Base-by-base conservation (phyloP, 139 green algal genomes). In the Volvox reticuliferus region DNA sequence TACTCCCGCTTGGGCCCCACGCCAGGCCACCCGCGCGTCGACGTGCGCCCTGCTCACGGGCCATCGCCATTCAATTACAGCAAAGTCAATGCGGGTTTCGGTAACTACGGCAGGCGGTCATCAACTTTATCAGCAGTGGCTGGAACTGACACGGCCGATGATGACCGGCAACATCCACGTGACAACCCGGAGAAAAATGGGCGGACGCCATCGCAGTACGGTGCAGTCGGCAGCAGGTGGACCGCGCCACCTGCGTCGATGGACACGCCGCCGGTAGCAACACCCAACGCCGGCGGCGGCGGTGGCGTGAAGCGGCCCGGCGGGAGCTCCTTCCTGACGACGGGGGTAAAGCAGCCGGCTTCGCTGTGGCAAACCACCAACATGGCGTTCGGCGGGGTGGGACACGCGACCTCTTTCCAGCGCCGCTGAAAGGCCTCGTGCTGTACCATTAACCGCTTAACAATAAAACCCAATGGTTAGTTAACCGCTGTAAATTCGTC, bases 331-430 rank as follows among this genome's bases (percentile, higher is more conserved):
- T 35, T 44, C 50, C 50, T 71, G 18, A 1, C 63, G 6, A 81
- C 63, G 13, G 33, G 78, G 21, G 0, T 89, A 28, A 36, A 68
- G 24, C 83, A 89, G 73, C 82, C 82, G 32, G 21, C 50, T 17
- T 87, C 73, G 33, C 35, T 92, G 73, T 92, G 89, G 89, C 82
- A 90, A 77, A 92, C 89, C 13, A 87, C 75, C 17, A 90, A 92
- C n/a, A 84, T 68, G 35, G 82, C 89, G 18, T n/a, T 88, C 17
- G 89, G 89, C 0, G 89, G 89, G 2, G 78, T 91, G 24, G 63
- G 62, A 17, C 75, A 91, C 24, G 12, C 76, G 24, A 21, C 21
- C 0, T 91, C 87, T 2, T 91, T 71, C 62, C 76, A 55, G 75
- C 32, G 75, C 13, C 75, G 75, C 5, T 81, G 77, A 82, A 30